Conservation (phyloP, 257 asterid genomes). For the Nicotiana tabacum region DNA sequence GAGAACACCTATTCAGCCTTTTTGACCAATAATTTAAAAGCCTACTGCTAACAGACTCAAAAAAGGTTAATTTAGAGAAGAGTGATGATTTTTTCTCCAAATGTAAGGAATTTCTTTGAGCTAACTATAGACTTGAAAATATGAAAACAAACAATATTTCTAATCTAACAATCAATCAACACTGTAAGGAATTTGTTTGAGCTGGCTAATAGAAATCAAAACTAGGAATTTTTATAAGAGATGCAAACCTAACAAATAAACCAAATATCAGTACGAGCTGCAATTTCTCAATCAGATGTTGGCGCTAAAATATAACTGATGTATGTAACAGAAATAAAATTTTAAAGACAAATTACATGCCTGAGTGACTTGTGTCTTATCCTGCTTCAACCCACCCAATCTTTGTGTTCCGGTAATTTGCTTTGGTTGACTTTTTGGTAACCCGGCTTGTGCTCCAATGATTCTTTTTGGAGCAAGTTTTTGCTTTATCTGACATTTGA, state of each 20-base stretch:
- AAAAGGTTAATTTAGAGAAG: neutral
- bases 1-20: neutral
- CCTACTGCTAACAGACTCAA: neutral
- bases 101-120: neutral
- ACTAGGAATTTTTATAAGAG: neutral
- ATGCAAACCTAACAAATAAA: neutral
- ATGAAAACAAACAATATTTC: neutral
- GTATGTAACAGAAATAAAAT: neutral
- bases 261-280: neutral
- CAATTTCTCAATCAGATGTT: neutral
- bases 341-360: constrained; percentile 21
- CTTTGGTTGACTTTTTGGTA: constrained; percentile 48
- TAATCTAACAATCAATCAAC: neutral
- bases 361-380: constrained; percentile 41
- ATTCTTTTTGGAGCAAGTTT: constrained; percentile 44
- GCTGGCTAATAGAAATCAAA: neutral
- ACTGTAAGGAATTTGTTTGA: neutral
- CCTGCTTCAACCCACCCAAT: constrained; percentile 43
- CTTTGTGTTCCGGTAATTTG: constrained; percentile 45
- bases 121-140: neutral
- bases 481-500: constrained; percentile 38
- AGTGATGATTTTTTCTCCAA: neutral
- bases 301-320: neutral
- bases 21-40: neutral
- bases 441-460: constrained; percentile 34